Evolutionary conservation across 1,139 yeast genomes (phyloP).

Genomic region (Debaryomyces sp.): DNA sequence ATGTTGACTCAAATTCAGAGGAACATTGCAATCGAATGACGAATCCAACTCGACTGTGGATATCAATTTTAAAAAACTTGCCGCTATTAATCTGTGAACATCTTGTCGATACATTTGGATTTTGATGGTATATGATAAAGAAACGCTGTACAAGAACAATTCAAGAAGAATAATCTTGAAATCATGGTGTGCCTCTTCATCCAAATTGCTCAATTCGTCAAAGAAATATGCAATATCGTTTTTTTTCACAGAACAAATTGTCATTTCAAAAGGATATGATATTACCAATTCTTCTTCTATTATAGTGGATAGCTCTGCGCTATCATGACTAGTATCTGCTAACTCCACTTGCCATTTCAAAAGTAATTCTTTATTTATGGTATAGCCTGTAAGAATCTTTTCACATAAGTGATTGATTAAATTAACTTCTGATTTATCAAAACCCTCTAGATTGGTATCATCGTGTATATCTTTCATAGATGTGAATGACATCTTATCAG

Average conservation of each 20-base stretch:
- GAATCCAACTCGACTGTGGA: background rate
- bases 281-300: slow-evolving; percentile 29
- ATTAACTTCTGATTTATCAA: slow-evolving; percentile 11
- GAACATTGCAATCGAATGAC: slow-evolving; percentile 9
- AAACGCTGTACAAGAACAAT: slow-evolving; percentile 25
- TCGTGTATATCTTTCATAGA: background rate
- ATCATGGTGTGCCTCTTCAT: slow-evolving; percentile 29
- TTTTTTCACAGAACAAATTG: background rate
- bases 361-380: slow-evolving; percentile 32
- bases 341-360: slow-evolving; percentile 44
- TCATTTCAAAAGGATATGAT: slow-evolving; percentile 15
- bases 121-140: slow-evolving; percentile 28
- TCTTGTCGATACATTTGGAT: slow-evolving; percentile 23
- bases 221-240: slow-evolving; percentile 19
- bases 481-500: background rate
- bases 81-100: slow-evolving; percentile 26
- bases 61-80: slow-evolving; percentile 14
- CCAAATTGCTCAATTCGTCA: slow-evolving; percentile 16
- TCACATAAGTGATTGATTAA: slow-evolving; percentile 26
- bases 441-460: slow-evolving; percentile 1
- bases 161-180: slow-evolving; percentile 37
- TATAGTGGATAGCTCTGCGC: slow-evolving; percentile 20
- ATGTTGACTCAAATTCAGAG: slow-evolving; percentile 22
- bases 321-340: slow-evolving; percentile 24
- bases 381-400: slow-evolving; percentile 25